Base-by-base conservation (phyloP, 139 green algal genomes). In the Pseudopediastrum boryanum region DNA sequence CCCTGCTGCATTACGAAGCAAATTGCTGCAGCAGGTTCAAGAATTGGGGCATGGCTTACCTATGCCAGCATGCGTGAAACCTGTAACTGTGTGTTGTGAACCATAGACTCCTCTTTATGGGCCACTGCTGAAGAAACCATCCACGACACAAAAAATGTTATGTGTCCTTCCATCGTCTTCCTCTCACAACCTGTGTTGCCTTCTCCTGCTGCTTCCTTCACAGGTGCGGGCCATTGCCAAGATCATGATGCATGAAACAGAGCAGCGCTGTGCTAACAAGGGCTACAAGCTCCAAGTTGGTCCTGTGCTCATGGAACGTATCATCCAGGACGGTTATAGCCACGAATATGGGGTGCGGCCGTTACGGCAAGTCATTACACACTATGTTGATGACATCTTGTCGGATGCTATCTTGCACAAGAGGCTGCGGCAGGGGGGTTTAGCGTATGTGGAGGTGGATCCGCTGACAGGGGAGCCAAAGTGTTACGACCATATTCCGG, bases 261-360 rank as follows among this genome's bases (percentile, higher is more conserved):
- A 69, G 5, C 38, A 6, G 2, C 88, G 86, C 21, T 69, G 92
- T 44, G 70, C 29, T 1, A 80, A 74, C 39, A 80, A 80, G 35
- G 85, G 74, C 61, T 21, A 79, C 1, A 29, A 19, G 27, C 77
- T 86, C 39, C 39, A 75, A 66, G 70, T 92, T 0, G 73, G 68
- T 35, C 64, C 66, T 12, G 10, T 54, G 4, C 70, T 94, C 10
- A 86, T 94, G 87, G 82, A 87, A 33, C 65, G 58, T 38, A 87
- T 96, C 68, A 44, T 89, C 36, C 44, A 67, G 23, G 89, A 95
- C 50, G 94, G 92, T 33, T 94, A 92, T 85, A 88, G 77, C 50
- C 79, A 82, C 38, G 65, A 85, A 46, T 96, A 93, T 52, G 94
- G 94, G 31, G 93, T 88, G 33, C 79, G 93, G 16, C 92, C 94